A percentile compares a stretch with the other conserved stretches of the same genome.
Conservation (phyloP, 2,329 filamentous ascomycete species). For the Dactylonectria estremocensis region DNA sequence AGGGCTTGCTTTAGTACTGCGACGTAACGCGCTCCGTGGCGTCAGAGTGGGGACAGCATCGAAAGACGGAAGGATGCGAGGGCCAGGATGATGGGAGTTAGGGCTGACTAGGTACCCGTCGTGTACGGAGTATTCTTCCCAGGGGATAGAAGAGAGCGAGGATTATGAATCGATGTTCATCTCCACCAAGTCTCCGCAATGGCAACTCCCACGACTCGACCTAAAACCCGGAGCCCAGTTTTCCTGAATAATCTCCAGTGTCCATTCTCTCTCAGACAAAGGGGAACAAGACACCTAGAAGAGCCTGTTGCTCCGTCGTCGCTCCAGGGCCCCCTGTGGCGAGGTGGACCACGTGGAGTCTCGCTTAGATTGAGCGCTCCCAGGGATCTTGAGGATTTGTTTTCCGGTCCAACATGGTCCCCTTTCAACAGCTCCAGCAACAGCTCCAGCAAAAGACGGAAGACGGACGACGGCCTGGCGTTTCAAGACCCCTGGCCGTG, state of each 20-base stretch:
- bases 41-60: background rate
- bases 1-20: background rate
- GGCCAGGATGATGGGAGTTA: background rate
- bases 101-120: constrained; percentile 2
- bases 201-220: constrained; percentile 5
- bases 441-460: background rate
- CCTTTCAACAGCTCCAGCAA: background rate
- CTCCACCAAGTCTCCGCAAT: constrained; percentile 8
- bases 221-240: background rate
- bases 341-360: background rate
- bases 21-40: no score
- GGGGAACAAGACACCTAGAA: background rate
- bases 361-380: background rate
- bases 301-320: background rate
- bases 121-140: no score
- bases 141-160: background rate
- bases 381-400: background rate
- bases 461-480: background rate
- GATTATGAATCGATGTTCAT: background rate
- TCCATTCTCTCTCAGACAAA: background rate
- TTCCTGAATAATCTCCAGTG: background rate
- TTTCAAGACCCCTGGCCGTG: constrained; percentile 16
- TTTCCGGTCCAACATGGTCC: no score
- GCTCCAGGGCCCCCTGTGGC: background rate
- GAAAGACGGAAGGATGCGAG: constrained; percentile 3